Conservation (phyloP, 164 flowering plant genomes). For the Vitis cinerea region DNA sequence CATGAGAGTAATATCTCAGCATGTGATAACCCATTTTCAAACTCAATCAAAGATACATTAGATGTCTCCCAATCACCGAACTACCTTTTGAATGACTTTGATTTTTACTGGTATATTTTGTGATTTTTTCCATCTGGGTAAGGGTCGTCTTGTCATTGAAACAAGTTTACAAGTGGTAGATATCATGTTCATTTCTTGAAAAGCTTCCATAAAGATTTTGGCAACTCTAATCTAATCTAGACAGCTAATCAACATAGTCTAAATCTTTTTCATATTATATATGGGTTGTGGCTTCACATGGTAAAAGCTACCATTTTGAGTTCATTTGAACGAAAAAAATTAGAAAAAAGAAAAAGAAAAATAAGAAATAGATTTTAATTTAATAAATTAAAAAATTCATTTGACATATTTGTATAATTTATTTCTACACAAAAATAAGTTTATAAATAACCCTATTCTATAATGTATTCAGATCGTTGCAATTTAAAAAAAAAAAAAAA, state of each 20-base stretch:
- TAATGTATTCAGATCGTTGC: too few relatives aligned
- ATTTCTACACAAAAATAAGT: too few relatives aligned
- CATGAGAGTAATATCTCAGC: slow-evolving; percentile 51
- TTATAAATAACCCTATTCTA: too few relatives aligned
- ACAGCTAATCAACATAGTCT: slow-evolving; percentile 12
- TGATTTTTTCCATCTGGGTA: not conserved
- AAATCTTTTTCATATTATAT: slow-evolving; percentile 13
- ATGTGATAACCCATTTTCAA: slow-evolving; percentile 37
- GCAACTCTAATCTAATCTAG: slow-evolving; percentile 20
- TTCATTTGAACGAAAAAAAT: too few relatives aligned
- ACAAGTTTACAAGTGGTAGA: slow-evolving; percentile 19
- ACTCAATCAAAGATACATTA: slow-evolving; percentile 20
- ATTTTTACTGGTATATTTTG: slow-evolving; percentile 1
- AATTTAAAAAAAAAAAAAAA: too few relatives aligned
- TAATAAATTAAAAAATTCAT: too few relatives aligned
- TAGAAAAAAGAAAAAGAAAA: too few relatives aligned
- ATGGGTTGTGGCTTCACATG: not conserved
- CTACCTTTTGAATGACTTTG: slow-evolving; percentile 21
- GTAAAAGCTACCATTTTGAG: too few relatives aligned
- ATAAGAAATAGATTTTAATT: too few relatives aligned
- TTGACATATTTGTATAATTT: too few relatives aligned
- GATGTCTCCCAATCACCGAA: slow-evolving; percentile 10
- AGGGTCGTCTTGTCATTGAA: slow-evolving; percentile 23
- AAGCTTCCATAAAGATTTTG: slow-evolving; percentile 29
- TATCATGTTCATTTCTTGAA: slow-evolving; percentile 25